Base-by-base conservation (phyloP, 805 yeast genomes). In the Ogataea trehalophila region DNA sequence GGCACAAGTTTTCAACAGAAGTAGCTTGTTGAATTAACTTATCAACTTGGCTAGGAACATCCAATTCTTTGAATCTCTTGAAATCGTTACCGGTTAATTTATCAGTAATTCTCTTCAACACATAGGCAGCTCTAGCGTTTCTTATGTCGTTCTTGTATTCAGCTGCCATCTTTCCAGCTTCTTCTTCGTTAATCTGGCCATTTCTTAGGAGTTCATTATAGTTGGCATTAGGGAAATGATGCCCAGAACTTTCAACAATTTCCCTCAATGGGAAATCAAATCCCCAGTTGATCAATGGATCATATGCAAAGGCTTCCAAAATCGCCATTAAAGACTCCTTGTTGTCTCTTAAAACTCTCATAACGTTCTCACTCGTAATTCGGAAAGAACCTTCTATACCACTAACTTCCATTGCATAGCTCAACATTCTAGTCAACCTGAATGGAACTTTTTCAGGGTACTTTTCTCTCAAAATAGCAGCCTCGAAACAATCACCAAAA, bases 401-500 rank as follows among this genome's bases (percentile, higher is more conserved):
- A 68, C 96, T 87, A 2, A 94, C 98, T 65, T 95, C 99, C 97
- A 94, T 92, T 0, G 98, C 99, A 65, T 90, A 90, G 20, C 95
- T 90, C 54, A 95, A 74, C 99, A 94, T 94, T 66, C 99, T 75
- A 0, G 99, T 94, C 49, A 94, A 75, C 65, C 99, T 77, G 72
- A 94, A 94, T 7, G 99, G 99, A 22, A 94, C 99, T 65, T 91
- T 92, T 61, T 94, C 99, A 0, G 99, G 99, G 66, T 87, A 95
- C 63, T 94, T 94, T 57, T 95, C 99, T 56, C 99, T 80, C 51
- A 94, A 70, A 43, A 92, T 90, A 0, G 99, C 99, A 2, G 98
- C 97, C 65, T 94, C 99, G 61, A 94, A 94, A 77, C 99, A 94
- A 65, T 94, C 99, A 55, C 99, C 99, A 68, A 92, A 94, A 74